Evolutionary conservation across 192 early-diverging fungal genomes (phyloP), one percentile per base, ranked within the genome.

Genomic region (Coemansia guatemalensis): DNA sequence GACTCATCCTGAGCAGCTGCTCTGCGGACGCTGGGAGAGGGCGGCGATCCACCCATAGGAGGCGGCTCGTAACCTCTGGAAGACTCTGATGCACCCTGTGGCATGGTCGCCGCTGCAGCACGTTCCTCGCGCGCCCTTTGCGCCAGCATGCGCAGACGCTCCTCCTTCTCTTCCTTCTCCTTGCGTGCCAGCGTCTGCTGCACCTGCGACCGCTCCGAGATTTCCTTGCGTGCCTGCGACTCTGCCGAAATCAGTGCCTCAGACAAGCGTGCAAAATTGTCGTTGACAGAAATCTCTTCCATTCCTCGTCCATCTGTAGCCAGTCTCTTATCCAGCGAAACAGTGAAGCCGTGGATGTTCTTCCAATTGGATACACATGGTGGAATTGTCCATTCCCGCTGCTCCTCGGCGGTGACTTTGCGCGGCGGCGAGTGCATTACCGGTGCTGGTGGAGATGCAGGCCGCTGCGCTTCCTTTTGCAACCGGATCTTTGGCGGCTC

Each of bases 361-460:
- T 98, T 99, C 97, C 97, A 99, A 75, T 98, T 99, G 64, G 91
- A 93, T 48, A 99, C 96, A 66, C 92, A 96, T n/a, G 97, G 97
- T 48, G 97, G 97, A 54, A 99, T 94, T 8, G 92, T 84, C 97
- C 97, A 99, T 62, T 96, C 90, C 54, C 86, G 86, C 69, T 98
- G 97, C 80, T 99, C 95, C 60, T 98, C 92, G 2, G 93, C 93
- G 2, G 95, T 90, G 7, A 97, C 85, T 74, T 97, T 99, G 44
- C 95, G 91, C 12, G 97, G 95, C 44, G 97, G 97, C 25, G 96
- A 98, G 68, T 97, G 96, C 83, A 99, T 84, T 21, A 99, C 95
- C 11, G 97, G 96, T n/a, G 95, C 89, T 1, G 96, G 97, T 12
- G 96, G 95, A 4, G 92, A 94, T 9, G 90, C 90, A 17, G 96